Evolutionary conservation across 106 monocot genomes (phyloP), one percentile per base, ranked within the genome.

Genomic region (Platanthera guangdongensis): DNA sequence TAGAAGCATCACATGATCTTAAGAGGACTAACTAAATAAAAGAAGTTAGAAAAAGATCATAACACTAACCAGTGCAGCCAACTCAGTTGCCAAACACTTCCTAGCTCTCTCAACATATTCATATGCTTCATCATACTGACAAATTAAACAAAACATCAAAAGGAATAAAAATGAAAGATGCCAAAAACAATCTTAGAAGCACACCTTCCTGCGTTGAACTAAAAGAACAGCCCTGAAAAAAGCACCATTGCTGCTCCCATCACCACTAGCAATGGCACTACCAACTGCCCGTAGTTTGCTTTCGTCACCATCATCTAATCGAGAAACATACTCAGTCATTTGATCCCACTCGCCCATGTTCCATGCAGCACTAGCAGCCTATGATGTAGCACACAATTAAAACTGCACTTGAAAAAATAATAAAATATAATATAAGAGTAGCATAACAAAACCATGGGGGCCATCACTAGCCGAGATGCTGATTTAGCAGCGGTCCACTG

Each of bases 261-360:
- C 99, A 87, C 94, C 91, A 80, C 86, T 87, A 52, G 87, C 80
- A 75, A 83, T 72, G 7, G 94, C 85, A 77, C 85, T 99, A 67
- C 90, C 92, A 54, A 92, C 47, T 12, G 85, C 82, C 4, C 99
- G 75, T 25, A 86, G 80, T 71, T 90, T 94, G 83, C 86, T 92
- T 77, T 99, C 99, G 81, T 99, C 94, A 47, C 94, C 99, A 81
- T 94, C 94, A 81, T 99, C 99, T 69, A 99, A 80, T 28, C 85
- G 81, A 68, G 89, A 90, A 80, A 99, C 99, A 87, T 99, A 99
- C 80, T 99, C 99, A 54, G 92, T 77, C 99, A 99, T 99, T 55
- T 99, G 99, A 85, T 99, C 92, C 99, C 99, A 99, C 72, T 99
- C 99, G 50, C 99, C 99, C 99, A 99, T 94, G 73, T 92, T 92